Evolutionary conservation across 176 grass and related monocot genomes (phyloP).

Genomic region (Rhynchospora breviuscula): DNA sequence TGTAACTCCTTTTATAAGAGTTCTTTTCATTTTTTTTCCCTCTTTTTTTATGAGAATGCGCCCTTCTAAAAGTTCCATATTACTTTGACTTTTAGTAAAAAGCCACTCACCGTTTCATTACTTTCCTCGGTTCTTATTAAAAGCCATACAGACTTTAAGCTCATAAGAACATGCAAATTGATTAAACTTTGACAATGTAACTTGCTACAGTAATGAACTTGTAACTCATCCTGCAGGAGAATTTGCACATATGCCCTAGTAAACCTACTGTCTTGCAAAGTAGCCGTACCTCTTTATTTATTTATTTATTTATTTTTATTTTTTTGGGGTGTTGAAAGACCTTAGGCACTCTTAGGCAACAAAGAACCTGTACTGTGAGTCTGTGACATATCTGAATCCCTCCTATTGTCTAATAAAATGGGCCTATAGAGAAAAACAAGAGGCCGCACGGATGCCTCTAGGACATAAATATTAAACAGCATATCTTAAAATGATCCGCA

Average conservation of each 20-base stretch:
- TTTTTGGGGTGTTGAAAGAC: no score
- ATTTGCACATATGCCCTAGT: slow-evolving; percentile 18
- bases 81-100: slow-evolving; percentile 9
- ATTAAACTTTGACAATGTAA: slow-evolving; percentile 4
- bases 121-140: slow-evolving; percentile 19
- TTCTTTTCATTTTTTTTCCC: not conserved
- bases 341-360: no score
- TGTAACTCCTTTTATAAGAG: not conserved
- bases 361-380: not conserved
- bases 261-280: slow-evolving; percentile 1
- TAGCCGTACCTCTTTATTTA: no score
- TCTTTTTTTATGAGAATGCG: not conserved
- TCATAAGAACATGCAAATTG: slow-evolving; percentile 11
- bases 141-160: slow-evolving; percentile 20
- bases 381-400: not conserved
- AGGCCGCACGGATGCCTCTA: slow-evolving; percentile 7
- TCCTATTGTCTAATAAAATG: not conserved
- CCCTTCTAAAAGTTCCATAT: not conserved
- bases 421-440: slow-evolving; percentile 1
- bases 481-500: slow-evolving; percentile 13
- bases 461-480: slow-evolving; percentile 4
- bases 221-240: not conserved
- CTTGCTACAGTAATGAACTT: not conserved
- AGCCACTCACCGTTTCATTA: not conserved
- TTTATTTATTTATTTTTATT: no score